Percentiles rank a stretch among this genome's conserved stretches.
Evolutionary conservation across 306 rosid species (phyloP).

Genomic region (Cyamopsis tetragonoloba): DNA sequence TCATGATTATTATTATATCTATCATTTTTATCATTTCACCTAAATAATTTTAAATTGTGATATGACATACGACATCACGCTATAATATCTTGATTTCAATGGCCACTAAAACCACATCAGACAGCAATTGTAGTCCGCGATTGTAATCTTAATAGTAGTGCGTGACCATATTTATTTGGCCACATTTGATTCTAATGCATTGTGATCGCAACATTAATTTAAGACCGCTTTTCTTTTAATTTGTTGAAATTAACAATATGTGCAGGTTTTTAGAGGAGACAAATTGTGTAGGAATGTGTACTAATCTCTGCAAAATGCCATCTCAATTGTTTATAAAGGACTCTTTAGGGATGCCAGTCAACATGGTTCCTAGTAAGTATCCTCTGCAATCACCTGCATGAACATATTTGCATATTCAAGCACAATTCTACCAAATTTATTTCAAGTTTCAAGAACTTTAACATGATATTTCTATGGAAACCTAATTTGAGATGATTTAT

Average conservation of each 20-base stretch:
- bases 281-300: conserved; percentile 87
- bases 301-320: conserved; percentile 84
- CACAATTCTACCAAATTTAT: neutral
- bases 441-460: neutral
- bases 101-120: too few species aligned
- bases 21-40: conserved; percentile 13
- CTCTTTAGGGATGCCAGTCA: conserved; percentile 70
- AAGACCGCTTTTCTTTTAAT: neutral
- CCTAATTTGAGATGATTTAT: neutral
- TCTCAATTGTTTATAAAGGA: conserved; percentile 72
- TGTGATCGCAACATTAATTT: too few species aligned
- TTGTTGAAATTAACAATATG: conserved; percentile 3
- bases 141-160: too few species aligned
- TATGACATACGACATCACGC: too few species aligned
- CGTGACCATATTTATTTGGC: too few species aligned
- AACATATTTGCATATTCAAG: neutral
- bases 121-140: too few species aligned
- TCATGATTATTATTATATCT: conserved; percentile 18
- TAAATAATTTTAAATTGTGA: too few species aligned
- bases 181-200: too few species aligned
- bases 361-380: conserved; percentile 90
- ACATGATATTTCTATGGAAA: neutral
- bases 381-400: conserved; percentile 1
- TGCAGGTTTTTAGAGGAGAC: conserved; percentile 81
- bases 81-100: too few species aligned